These are phyloP conservation scores for Aspergillus chevalieri DNA, from an alignment of 2,329 filamentous ascomycete species.

Conservation along the genomic window DNA sequence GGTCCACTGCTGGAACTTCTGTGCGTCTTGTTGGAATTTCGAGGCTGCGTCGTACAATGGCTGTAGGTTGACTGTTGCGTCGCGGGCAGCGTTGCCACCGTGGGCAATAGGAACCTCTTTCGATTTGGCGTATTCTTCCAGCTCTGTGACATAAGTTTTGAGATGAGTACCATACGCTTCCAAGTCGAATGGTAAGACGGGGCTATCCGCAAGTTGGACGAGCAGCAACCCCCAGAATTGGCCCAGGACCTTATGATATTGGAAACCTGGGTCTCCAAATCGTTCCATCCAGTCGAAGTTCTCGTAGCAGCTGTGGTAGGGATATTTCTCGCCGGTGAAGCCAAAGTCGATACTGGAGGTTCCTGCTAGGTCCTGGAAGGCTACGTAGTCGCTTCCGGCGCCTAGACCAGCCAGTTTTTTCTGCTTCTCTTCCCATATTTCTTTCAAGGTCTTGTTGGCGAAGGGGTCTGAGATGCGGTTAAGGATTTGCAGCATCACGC, in stretches of 20 bases:
- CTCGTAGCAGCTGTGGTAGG: conserved; percentile 81
- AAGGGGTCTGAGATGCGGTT: conserved; percentile 67
- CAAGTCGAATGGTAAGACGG: conserved; percentile 77
- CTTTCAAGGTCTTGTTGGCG: conserved; percentile 64
- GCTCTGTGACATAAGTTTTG: conserved; percentile 57
- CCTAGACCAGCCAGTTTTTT: conserved; percentile 62
- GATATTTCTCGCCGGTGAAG: conserved; percentile 63
- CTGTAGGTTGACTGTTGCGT: conserved; percentile 47
- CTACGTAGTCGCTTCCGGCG: conserved; percentile 73
- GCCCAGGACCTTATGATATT: conserved; percentile 71
- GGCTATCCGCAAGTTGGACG: conserved; percentile 74
- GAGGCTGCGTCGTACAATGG: conserved; percentile 59
- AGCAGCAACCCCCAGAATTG: conserved; percentile 77
- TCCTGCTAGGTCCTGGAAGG: conserved; percentile 87
- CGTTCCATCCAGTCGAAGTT: conserved; percentile 79
- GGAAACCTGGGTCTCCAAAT: conserved; percentile 74
- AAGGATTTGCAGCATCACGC: conserved; percentile 65
- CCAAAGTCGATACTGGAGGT: conserved; percentile 80
- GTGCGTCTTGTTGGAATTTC: conserved; percentile 54
- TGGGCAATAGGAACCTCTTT: conserved; percentile 39
- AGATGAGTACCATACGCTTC: conserved; percentile 64
- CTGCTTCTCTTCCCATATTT: conserved; percentile 63
- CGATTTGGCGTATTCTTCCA: conserved; percentile 60
- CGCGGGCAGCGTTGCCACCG: conserved; percentile 3
- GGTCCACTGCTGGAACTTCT: conserved; percentile 70